phyloP scores from a whole-genome alignment of 2,329 filamentous ascomycete species.

The Fusarium keratoplasticum region DNA sequence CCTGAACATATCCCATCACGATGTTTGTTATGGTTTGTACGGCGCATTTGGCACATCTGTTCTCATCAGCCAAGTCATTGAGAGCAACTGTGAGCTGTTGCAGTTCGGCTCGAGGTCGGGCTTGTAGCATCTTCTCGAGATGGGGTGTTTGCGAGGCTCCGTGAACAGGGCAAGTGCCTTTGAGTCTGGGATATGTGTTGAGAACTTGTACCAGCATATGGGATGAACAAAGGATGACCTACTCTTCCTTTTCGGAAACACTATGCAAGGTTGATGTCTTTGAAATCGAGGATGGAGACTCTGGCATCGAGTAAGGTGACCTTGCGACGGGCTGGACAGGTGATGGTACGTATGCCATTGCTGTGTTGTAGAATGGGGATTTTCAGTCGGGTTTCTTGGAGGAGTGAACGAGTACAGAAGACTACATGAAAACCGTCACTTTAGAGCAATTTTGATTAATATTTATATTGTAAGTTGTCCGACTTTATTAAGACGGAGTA shows the following conservation, averaged over 20 bases:
- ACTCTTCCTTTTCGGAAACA: neutral
- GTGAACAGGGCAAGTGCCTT: slow-evolving; percentile 5
- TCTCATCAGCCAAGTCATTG: slow-evolving; percentile 2
- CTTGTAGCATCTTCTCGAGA: slow-evolving; percentile 22
- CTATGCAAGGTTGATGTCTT: neutral
- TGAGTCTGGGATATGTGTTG: neutral
- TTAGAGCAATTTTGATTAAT: neutral
- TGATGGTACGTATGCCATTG: neutral
- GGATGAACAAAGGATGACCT: neutral
- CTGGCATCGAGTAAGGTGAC: neutral
- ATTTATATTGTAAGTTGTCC: neutral
- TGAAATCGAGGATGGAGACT: neutral
- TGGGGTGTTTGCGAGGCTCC: slow-evolving; percentile 17
- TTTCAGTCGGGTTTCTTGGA: neutral
- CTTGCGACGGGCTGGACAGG: neutral
- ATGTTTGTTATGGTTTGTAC: slow-evolving; percentile 14
- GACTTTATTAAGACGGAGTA: neutral
- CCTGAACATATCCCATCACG: slow-evolving; percentile 8
- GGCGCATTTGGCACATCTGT: slow-evolving; percentile 25
- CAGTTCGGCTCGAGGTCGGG: slow-evolving; percentile 7
- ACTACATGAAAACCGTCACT: no score
- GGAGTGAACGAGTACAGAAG: neutral
- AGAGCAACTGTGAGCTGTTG: slow-evolving; percentile 9
- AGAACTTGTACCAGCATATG: neutral
- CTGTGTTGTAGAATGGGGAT: neutral